phyloP scores from a whole-genome alignment of 2,329 filamentous ascomycete genomes.

The Aschersonia sp. region DNA sequence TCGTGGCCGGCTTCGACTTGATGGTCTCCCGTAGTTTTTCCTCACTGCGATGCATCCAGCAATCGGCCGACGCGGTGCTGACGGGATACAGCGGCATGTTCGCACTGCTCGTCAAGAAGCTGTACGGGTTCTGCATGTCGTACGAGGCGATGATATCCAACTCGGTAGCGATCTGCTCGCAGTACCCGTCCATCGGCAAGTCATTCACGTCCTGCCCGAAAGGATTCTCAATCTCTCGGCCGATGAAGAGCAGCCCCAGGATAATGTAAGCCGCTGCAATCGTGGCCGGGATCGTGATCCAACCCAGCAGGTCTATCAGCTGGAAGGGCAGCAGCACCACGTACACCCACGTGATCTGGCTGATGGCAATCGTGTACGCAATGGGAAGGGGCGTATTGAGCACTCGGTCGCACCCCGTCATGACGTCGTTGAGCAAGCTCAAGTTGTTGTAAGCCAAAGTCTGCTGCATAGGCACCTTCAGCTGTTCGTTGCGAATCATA shows the following conservation, averaged over 20 bases:
- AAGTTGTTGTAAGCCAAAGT: slow-evolving; percentile 47
- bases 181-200: slow-evolving; percentile 61
- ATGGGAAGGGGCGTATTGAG: slow-evolving; percentile 70
- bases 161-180: slow-evolving; percentile 58
- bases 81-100: slow-evolving; percentile 45
- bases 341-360: slow-evolving; percentile 78
- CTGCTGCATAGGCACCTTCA: slow-evolving; percentile 43
- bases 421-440: slow-evolving; percentile 52
- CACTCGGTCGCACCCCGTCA: slow-evolving; percentile 61
- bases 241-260: slow-evolving; percentile 59
- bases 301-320: slow-evolving; percentile 46
- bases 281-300: slow-evolving; percentile 66
- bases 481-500: slow-evolving; percentile 38
- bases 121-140: slow-evolving; percentile 17
- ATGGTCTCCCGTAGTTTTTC: slow-evolving; percentile 22
- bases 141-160: slow-evolving; percentile 56
- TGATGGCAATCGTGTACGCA: slow-evolving; percentile 72
- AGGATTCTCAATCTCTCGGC: slow-evolving; percentile 72
- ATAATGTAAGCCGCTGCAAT: slow-evolving; percentile 68
- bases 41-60: slow-evolving; percentile 26
- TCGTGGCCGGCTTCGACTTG: slow-evolving; percentile 22
- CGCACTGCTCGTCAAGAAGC: slow-evolving; percentile 16
- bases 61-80: slow-evolving; percentile 20
- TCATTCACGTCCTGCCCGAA: slow-evolving; percentile 79
- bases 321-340: slow-evolving; percentile 72